These are phyloP conservation scores for Fusarium anthophilum DNA, from an alignment of 2,329 filamentous ascomycete species.

Conservation along the genomic window DNA sequence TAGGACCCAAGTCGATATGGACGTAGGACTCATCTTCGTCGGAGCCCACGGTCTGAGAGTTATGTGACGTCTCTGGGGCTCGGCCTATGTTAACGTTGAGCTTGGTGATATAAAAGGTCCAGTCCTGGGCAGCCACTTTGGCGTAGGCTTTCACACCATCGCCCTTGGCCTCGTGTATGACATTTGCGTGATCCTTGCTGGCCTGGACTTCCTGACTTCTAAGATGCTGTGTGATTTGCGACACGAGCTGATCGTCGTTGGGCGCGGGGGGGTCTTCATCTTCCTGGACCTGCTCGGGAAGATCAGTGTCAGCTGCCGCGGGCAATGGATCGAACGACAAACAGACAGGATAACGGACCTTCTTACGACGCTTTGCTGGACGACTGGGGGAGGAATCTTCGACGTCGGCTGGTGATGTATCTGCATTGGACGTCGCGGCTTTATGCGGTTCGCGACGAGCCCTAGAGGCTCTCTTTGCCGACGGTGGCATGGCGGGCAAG, in stretches of 20 bases:
- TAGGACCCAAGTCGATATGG: slow-evolving; percentile 89
- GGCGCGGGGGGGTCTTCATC: slow-evolving; percentile 51
- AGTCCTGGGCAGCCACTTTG: slow-evolving; percentile 82
- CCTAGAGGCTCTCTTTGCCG: slow-evolving; percentile 51
- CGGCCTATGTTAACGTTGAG: slow-evolving; percentile 81
- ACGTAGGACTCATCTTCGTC: slow-evolving; percentile 62
- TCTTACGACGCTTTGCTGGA: slow-evolving; percentile 72
- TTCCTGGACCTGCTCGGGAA: slow-evolving; percentile 48
- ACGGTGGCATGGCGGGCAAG: slow-evolving; percentile 47
- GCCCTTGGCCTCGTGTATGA: slow-evolving; percentile 68
- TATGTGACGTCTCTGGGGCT: slow-evolving; percentile 61
- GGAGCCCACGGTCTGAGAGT: slow-evolving; percentile 52
- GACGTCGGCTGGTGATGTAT: slow-evolving; percentile 49
- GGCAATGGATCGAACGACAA: neutral
- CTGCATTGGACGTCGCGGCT: slow-evolving; percentile 48
- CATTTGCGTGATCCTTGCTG: slow-evolving; percentile 70
- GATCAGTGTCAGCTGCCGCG: slow-evolving; percentile 22
- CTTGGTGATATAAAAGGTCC: slow-evolving; percentile 85
- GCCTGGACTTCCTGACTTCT: slow-evolving; percentile 63
- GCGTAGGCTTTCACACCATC: slow-evolving; percentile 79
- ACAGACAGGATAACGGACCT: slow-evolving; percentile 52
- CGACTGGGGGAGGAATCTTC: slow-evolving; percentile 68
- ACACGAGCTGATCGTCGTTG: slow-evolving; percentile 66
- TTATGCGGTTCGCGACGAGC: slow-evolving; percentile 52
- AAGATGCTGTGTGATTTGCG: slow-evolving; percentile 64